Evolutionary conservation across 805 yeast genomes (phyloP), one percentile per base, ranked within the genome.

Genomic region (Tetrapisispora namnaoensis): DNA sequence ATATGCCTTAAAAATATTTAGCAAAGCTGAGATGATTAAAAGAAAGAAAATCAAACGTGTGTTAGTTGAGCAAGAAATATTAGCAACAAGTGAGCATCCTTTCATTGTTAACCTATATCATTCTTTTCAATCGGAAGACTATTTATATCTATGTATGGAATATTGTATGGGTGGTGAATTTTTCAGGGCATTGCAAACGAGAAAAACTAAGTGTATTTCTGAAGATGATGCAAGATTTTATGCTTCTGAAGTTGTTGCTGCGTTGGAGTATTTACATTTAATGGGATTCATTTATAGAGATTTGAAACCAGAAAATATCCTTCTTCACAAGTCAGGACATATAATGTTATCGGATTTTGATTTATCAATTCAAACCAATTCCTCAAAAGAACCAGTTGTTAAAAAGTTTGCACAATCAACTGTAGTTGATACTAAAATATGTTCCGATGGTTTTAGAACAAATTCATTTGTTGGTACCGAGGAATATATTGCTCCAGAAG

Each of bases 91-190:
- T 35, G 89, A 90, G 63, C 98, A 95, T 66, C 99, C 99, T 0
- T 93, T 95, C 61, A 95, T 93, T 56, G 98, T 93, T 30, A 88
- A 99, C 0, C 72, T 93, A 24, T 91, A 93, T 61, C 99, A 93
- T 66, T 89, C 96, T 0, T 93, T 93, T 70, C 99, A 93, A 68
- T 84, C 95, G 4, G 93, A 87, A 51, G 97, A 90, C 58, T 81
- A 86, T 61, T 68, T 93, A 11, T 93, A 89, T 58, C 76, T 93
- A 38, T 93, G 99, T 68, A 91, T 95, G 96, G 99, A 93, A 65
- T 93, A 91, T 61, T 93, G 99, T 62, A 88, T 93, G 89, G 99
- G 99, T 30, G 99, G 99, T 42, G 99, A 95, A 68, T 93, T 93
- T 60, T 93, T 93, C 72, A 73, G 98, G 51, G 99, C 98, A 0